These are phyloP conservation scores for Harringtonia lauricola DNA, from an alignment of 2,329 filamentous ascomycete species.

Conservation along the genomic window DNA sequence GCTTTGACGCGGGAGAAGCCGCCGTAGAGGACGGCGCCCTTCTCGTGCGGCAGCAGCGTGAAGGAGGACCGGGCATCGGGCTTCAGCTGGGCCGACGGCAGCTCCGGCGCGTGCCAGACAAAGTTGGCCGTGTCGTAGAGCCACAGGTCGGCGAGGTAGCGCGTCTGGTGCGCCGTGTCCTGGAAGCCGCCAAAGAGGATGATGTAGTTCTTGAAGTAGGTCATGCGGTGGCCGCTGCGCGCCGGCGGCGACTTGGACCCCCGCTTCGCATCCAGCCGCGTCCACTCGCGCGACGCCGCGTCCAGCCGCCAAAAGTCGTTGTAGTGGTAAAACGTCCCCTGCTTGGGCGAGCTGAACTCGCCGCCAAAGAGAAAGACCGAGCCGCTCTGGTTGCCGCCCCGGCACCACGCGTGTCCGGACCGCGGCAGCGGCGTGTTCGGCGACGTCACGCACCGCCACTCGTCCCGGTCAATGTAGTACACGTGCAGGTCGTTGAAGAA, in stretches of 20 bases:
- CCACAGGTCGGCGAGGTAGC: conserved; percentile 90
- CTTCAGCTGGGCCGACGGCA: conserved; percentile 71
- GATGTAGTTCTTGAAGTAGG: conserved; percentile 93
- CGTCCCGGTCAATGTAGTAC: conserved; percentile 70
- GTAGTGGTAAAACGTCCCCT: conserved; percentile 98
- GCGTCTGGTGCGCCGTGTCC: conserved; percentile 89
- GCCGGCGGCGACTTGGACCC: conserved; percentile 72
- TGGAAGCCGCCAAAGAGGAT: conserved; percentile 95
- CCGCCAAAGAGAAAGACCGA: conserved; percentile 89
- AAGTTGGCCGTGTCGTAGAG: conserved; percentile 87
- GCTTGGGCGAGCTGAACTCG: conserved; percentile 93
- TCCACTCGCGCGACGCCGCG: conserved; percentile 78
- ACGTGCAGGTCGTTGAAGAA: conserved; percentile 58
- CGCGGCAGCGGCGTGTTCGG: conserved; percentile 86
- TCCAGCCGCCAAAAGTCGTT: conserved; percentile 97
- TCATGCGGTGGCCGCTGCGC: conserved; percentile 89
- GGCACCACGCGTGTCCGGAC: conserved; percentile 89
- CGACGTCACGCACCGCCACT: conserved; percentile 83
- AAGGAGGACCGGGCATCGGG: conserved; percentile 89
- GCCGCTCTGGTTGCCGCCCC: conserved; percentile 68
- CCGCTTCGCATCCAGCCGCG: conserved; percentile 69
- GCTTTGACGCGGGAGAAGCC: conserved; percentile 89
- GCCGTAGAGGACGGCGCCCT: conserved; percentile 81
- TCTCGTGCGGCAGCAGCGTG: conserved; percentile 80
- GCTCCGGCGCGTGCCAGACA: conserved; percentile 66